Conservation (phyloP, 768 basidiomycete species). For the Boletus rufocinnamomeus region DNA sequence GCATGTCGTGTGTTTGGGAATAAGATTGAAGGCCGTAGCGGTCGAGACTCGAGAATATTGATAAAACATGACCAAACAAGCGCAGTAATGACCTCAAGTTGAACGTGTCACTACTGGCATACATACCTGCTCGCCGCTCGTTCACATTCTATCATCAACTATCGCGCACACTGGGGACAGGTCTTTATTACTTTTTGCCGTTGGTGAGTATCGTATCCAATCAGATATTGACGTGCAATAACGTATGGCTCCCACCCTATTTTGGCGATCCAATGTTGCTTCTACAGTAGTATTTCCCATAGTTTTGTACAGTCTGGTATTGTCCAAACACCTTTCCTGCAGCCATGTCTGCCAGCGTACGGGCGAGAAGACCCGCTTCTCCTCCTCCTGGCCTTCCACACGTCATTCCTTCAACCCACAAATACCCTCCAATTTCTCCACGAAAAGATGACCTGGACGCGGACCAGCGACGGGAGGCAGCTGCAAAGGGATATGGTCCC, state of each 20-base stretch:
- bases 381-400: conserved; percentile 54
- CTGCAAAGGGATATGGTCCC: conserved; percentile 63
- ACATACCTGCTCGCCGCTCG: neutral
- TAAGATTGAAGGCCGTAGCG: no score
- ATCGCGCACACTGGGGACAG: neutral
- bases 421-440: conserved; percentile 57
- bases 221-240: no score
- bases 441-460: conserved; percentile 71
- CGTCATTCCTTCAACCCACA: conserved; percentile 39
- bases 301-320: conserved; percentile 27
- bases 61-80: conserved; percentile 23
- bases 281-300: neutral
- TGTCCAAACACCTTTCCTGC: conserved; percentile 13
- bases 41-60: no score
- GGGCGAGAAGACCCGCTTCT: conserved; percentile 69
- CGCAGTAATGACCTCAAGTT: conserved; percentile 2
- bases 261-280: no score
- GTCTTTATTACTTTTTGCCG: neutral
- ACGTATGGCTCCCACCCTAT: neutral
- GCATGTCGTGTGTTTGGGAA: no score
- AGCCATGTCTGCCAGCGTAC: conserved; percentile 50
- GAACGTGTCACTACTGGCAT: neutral
- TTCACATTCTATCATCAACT: conserved; percentile 3
- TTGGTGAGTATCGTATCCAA: neutral
- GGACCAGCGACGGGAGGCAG: conserved; percentile 68